Evolutionary conservation across 495 filamentous ascomycete species (phyloP), one percentile per base, ranked within the genome.

Genomic region (Aspergillus baeticus): DNA sequence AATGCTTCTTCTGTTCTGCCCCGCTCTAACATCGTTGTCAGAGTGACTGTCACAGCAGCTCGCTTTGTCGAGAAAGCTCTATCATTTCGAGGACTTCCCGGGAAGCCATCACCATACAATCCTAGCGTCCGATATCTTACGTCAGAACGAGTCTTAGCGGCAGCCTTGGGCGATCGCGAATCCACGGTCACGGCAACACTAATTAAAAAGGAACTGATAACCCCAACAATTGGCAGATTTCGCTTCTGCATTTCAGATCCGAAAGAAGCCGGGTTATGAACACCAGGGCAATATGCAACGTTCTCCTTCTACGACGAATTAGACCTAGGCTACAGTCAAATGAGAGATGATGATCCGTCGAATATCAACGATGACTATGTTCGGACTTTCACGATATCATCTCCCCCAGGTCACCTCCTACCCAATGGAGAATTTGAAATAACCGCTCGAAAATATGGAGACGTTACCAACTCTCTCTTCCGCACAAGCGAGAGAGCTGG

Each of bases 311-410:
- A 76, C 36, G 66, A 77, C 3, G 82, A 90, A 58, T 70, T 93
- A 3, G 80, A 87, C 54, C 66, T 77, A 42, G 90, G 90, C 5
- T 96, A 88, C 65, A 81, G 75, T 46, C 91, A 94, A 64, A 94
- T 94, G 90, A 74, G 84, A 1, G 86, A 93, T 51, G 81, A 84
- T 36, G 90, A 93, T 54, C 90, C 89, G 13, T 75, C 76, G 59
- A 87, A 82, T 59, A 64, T 94, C 39, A 96, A 94, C 58, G 90
- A 94, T 58, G 89, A 96, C 63, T 92, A 84, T 60, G 72, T 92
- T 17, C 76, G 90, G 34, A 93, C 90, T 0, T 94, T 94, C 63
- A 94, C 89, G 3, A 76, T 92, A 5, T 87, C 84, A 0, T 88
- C 80, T 2, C 65, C 73, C 21, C 81, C 84, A 4, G 69, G 71